phyloP scores from a whole-genome alignment of 768 basidiomycete genomes.

The Holtermannia corniformis region DNA sequence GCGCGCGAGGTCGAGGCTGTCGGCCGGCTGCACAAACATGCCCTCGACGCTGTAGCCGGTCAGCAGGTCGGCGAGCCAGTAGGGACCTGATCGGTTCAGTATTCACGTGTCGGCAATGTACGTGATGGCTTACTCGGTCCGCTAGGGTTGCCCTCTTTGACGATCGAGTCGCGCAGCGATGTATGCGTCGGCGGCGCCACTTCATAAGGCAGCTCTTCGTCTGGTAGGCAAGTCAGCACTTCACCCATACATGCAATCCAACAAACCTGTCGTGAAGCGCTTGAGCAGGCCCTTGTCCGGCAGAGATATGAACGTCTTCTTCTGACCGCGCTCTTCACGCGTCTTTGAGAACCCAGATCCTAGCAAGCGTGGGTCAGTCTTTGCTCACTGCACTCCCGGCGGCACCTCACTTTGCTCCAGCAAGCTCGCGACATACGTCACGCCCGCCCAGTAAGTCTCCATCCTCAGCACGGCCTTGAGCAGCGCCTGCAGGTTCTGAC shows the following conservation, averaged over 20 bases:
- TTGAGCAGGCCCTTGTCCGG: constrained; percentile 35
- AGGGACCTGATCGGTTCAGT: constrained; percentile 11
- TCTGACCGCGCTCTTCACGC: background rate
- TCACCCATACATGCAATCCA: background rate
- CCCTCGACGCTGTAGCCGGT: constrained; percentile 31
- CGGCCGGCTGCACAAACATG: constrained; percentile 28
- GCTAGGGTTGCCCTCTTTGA: constrained; percentile 13
- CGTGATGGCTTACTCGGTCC: constrained; percentile 15
- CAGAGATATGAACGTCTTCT: constrained; percentile 35
- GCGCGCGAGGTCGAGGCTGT: constrained; percentile 25
- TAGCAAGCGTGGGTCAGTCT: constrained; percentile 15
- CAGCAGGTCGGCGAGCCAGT: constrained; percentile 31
- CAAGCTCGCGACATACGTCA: constrained; percentile 17
- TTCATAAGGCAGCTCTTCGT: constrained; percentile 25
- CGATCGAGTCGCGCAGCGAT: constrained; percentile 29
- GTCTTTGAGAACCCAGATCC: background rate
- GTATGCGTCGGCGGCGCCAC: constrained; percentile 29
- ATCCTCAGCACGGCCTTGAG: constrained; percentile 21
- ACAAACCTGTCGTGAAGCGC: constrained; percentile 26
- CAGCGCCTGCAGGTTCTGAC: constrained; percentile 28
- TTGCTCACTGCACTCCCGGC: background rate
- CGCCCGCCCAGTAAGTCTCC: constrained; percentile 33
- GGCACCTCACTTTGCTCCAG: constrained; percentile 24
- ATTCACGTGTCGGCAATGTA: background rate
- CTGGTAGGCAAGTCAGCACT: constrained; percentile 1